Evolutionary conservation across 495 filamentous ascomycete species (phyloP).

Genomic region (Talaromyces ruber): DNA sequence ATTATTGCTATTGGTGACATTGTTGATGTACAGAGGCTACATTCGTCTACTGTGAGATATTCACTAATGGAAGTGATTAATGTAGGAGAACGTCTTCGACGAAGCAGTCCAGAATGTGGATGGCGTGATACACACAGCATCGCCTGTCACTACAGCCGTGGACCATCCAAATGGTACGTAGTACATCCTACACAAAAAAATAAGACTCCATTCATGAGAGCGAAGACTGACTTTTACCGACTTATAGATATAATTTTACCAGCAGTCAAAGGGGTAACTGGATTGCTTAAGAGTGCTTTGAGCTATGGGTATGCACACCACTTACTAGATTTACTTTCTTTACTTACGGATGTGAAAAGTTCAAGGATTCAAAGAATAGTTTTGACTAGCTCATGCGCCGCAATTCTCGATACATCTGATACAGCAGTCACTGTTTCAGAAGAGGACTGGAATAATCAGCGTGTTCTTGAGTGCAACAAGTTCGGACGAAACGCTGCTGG

Average conservation of each 20-base stretch:
- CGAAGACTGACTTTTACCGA: conserved; percentile 15
- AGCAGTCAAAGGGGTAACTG: conserved; percentile 33
- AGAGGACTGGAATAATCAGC: conserved; percentile 39
- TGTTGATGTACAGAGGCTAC: background rate
- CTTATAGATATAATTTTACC: conserved; percentile 23
- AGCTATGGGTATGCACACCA: background rate
- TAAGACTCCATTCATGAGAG: background rate
- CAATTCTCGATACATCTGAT: conserved; percentile 44
- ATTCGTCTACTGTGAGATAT: background rate
- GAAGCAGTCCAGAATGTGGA: conserved; percentile 35
- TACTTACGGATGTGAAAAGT: conserved; percentile 32
- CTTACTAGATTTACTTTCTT: background rate
- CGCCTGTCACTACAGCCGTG: conserved; percentile 30
- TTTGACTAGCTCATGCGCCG: conserved; percentile 71
- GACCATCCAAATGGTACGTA: conserved; percentile 12
- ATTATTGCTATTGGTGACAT: background rate
- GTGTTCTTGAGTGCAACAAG: background rate
- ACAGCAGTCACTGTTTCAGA: conserved; percentile 22
- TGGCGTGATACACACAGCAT: conserved; percentile 43
- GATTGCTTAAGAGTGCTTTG: conserved; percentile 24
- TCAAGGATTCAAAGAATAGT: conserved; percentile 37
- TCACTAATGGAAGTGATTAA: conserved; percentile 11
- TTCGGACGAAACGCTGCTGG: background rate
- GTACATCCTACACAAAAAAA: background rate
- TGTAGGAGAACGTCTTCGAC: conserved; percentile 31